Evolutionary conservation across 306 rosid genomes (phyloP), one percentile per base, ranked within the genome.

Genomic region (Styphnolobium japonicum): DNA sequence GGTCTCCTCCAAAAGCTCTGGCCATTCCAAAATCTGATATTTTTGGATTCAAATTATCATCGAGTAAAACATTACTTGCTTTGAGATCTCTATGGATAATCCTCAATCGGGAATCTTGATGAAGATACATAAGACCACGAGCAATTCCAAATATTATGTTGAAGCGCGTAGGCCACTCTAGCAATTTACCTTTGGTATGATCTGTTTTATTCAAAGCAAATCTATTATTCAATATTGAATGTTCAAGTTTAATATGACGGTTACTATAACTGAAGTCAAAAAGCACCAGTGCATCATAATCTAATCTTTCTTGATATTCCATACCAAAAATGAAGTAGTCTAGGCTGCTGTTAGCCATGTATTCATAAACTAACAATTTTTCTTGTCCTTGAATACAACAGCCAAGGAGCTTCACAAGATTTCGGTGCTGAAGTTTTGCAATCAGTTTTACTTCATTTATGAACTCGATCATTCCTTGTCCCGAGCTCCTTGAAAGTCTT

Each of bases 11-110:
- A 53, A 78, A 85, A 33, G 40, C 53, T 82, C 48, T 82, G 12
- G 84, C 84, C 21, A 82, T 45, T 11, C 86, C 89, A 56, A 85
- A 85, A 62, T 85, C 82, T 21, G 86, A 85, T 4, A 85, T 85
- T 46, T 85, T 85, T 0, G 88, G 86, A 56, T 73, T 78, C 84
- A 82, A 65, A 14, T 82, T 78, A 6, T 51, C 21, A 60, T 85
- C 85, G 58, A 85, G 83, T 52, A 85, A 81, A 14, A 85, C 67
- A 18, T 85, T 81, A 67, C 88, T 81, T 5, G 88, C 65, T 70
- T 85, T 85, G 11, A 85, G 80, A 40, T 85, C 88, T 81, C 83
- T 85, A 37, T 81, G 85, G 31, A 85, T 40, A 31, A 85, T 81
- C 36, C 78, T 71, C 27, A 85, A 27, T 65, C 82, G 63, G 0